Evolutionary conservation across 2,329 filamentous ascomycete genomes (phyloP).

Genomic region (Talaromyces funiculosus): DNA sequence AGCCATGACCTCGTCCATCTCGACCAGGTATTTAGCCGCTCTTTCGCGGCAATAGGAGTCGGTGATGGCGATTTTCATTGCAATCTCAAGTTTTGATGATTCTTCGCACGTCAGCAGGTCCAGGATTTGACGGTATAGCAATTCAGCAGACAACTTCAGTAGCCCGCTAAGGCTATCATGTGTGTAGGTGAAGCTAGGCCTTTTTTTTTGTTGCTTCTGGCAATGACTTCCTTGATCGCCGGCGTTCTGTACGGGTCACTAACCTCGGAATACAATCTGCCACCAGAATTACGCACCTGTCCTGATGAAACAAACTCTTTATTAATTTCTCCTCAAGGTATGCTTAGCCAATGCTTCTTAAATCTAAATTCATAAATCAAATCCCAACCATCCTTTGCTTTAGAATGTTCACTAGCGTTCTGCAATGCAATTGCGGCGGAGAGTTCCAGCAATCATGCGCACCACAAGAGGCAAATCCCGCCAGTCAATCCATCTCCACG

Average conservation of each 20-base stretch:
- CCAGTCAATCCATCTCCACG: neutral
- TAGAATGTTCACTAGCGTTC: neutral
- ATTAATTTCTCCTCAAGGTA: neutral
- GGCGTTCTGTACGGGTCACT: neutral
- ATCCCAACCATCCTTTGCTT: neutral
- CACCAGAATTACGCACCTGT: neutral
- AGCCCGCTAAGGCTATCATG: neutral
- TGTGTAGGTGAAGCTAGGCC: neutral
- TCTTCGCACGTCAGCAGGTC: neutral
- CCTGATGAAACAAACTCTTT: neutral
- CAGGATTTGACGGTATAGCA: neutral
- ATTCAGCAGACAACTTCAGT: neutral
- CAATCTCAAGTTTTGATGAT: neutral
- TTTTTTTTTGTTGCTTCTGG: neutral
- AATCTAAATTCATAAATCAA: neutral
- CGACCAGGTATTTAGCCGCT: neutral
- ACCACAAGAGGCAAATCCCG: neutral
- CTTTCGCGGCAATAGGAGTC: neutral
- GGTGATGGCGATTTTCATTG: neutral
- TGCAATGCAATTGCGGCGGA: neutral
- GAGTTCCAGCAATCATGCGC: neutral
- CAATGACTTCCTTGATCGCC: neutral
- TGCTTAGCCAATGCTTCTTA: neutral
- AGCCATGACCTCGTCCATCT: neutral
- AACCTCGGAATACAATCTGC: neutral